Base-by-base conservation (phyloP, 495 filamentous ascomycete species). In the Aspergillus hancockii region DNA sequence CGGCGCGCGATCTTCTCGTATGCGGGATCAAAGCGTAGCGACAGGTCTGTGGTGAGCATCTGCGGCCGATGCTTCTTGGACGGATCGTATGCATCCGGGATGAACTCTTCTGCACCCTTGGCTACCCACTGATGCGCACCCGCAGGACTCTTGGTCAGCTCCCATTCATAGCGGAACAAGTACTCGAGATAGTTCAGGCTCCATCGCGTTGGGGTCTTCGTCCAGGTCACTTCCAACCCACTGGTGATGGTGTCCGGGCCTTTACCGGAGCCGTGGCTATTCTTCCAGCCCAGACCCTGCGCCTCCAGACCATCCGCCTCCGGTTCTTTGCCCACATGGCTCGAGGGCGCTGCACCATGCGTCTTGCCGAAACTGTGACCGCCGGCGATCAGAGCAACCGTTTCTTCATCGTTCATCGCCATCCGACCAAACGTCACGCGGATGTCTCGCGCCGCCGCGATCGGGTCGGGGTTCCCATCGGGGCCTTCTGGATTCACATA, bases 321-420 rank as follows among this genome's bases (percentile, higher is more conserved):
- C n/a, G 87, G 87, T 66, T 90, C 88, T 40, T 66, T 67, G 60
- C 83, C 86, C 32, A 89, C 79, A 59, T 88, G 72, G 58, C 79
- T 75, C 12, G 80, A 69, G 0, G 83, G 70, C 22, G 64, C 87
- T 12, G 88, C 88, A 63, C 88, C 88, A 75, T 90, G 88, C 0
- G 86, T 89, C 80, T 90, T 90, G 60, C 88, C 88, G 63, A 90
- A 89, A 21, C 80, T 78, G 78, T 90, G 88, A 50, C 88, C 88
- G 67, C 88, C 88, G n/a, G 83, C 86, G 63, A 90, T 90, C 32
- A 90, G 69, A 6, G 88, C 88, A 21, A 88, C 86, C 2, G 88
- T 90, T 72, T 90, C 88, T 73, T 89, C 85, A 65, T 90, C 88
- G 65, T 88, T 83, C 88, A 90, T 90, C 55, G 84, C 88, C 88